These are phyloP conservation scores for Rhizophora mangle DNA, from an alignment of 345 rosid genomes.

Conservation along the genomic window DNA sequence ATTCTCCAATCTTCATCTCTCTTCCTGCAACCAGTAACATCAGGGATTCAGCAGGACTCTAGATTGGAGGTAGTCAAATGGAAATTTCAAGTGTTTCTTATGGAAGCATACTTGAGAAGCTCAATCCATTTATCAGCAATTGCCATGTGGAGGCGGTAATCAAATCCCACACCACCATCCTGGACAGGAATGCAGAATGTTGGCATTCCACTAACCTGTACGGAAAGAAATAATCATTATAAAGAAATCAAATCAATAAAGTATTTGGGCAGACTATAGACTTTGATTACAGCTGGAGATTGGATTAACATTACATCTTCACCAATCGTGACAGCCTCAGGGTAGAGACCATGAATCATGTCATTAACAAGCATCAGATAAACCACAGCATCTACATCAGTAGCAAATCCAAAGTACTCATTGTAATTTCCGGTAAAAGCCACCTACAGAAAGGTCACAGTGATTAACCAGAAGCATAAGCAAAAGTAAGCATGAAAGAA, in stretches of 20 bases:
- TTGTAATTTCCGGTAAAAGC: conserved; percentile 84
- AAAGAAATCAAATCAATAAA: background rate
- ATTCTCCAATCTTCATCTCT: conserved; percentile 91
- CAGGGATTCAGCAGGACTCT: background rate
- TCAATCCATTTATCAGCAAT: conserved; percentile 98
- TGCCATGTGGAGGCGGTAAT: conserved; percentile 97
- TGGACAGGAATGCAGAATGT: conserved; percentile 77
- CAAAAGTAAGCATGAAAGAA: conserved; percentile 5
- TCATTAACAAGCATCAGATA: conserved; percentile 95
- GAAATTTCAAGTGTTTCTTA: background rate
- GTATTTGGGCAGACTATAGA: background rate
- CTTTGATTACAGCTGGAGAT: background rate
- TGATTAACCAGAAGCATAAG: conserved; percentile 9
- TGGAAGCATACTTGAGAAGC: conserved; percentile 63
- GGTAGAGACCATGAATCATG: conserved; percentile 88
- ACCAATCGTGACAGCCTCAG: conserved; percentile 81
- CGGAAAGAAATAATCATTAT: background rate
- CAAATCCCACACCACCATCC: conserved; percentile 97
- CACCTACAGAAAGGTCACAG: conserved; percentile 43
- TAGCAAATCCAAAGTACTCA: conserved; percentile 84
- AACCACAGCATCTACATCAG: conserved; percentile 88
- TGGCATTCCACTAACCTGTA: conserved; percentile 99
- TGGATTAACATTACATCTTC: conserved; percentile 72
- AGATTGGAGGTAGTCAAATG: conserved; percentile 10
- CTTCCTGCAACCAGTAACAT: conserved; percentile 46